Conservation (phyloP, 306 rosid genomes). For the Lotus japonicus region DNA sequence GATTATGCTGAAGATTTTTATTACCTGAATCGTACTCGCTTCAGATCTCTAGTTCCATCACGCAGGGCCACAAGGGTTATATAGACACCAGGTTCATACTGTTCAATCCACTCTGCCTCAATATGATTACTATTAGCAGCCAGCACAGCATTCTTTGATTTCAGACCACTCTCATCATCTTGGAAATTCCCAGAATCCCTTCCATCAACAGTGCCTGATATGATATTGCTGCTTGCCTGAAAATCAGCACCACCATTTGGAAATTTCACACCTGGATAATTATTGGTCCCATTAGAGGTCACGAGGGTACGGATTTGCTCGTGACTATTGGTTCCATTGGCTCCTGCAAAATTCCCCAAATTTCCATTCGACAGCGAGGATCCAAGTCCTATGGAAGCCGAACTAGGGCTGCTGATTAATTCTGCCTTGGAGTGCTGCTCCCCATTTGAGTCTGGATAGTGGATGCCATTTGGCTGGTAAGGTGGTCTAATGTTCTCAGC, state of each 20-base stretch:
- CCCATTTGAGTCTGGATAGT: conserved; percentile 40
- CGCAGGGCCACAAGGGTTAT: conserved; percentile 85
- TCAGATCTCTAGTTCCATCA: conserved; percentile 86
- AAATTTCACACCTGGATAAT: conserved; percentile 30
- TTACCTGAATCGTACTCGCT: conserved; percentile 99
- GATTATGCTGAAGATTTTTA: neutral
- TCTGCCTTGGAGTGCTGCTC: conserved; percentile 54
- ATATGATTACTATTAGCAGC: conserved; percentile 46
- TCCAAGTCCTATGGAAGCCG: conserved; percentile 54
- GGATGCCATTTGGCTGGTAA: conserved; percentile 51
- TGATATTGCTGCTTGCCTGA: conserved; percentile 39
- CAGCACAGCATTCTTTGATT: conserved; percentile 36
- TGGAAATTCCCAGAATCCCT: conserved; percentile 57
- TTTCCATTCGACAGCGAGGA: conserved; percentile 42
- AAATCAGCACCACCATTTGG: conserved; percentile 37
- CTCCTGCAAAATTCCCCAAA: conserved; percentile 37
- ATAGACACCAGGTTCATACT: conserved; percentile 95
- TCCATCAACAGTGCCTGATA: conserved; percentile 50
- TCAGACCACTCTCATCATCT: conserved; percentile 45
- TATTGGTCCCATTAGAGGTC: conserved; percentile 39
- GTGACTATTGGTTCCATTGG: conserved; percentile 33
- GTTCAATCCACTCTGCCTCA: conserved; percentile 97
- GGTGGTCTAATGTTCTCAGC: conserved; percentile 51
- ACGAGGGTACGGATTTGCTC: conserved; percentile 31
- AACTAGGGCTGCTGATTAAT: conserved; percentile 57